These are phyloP conservation scores for Hanseniaspora lachancei DNA, from an alignment of 805 yeast genomes.

Conservation along the genomic window DNA sequence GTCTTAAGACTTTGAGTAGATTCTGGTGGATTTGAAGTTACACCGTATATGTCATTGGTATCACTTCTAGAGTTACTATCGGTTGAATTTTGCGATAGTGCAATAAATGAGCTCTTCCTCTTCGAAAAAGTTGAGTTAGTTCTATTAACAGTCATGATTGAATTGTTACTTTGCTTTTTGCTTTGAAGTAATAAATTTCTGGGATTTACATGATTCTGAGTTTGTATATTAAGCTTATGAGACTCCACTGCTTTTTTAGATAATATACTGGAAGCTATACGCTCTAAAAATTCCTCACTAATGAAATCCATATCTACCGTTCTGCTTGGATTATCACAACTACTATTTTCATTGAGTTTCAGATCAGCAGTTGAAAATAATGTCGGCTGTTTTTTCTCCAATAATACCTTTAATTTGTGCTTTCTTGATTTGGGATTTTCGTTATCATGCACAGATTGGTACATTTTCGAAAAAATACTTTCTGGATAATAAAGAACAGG, in stretches of 20 bases:
- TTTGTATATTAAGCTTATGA: background rate
- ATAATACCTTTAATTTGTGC: slow-evolving; percentile 16
- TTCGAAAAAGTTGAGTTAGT: slow-evolving; percentile 1
- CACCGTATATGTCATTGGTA: slow-evolving; percentile 18
- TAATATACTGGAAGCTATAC: background rate
- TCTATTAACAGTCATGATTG: slow-evolving; percentile 6
- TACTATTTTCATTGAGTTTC: slow-evolving; percentile 17
- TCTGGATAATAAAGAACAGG: slow-evolving; percentile 31
- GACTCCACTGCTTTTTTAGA: background rate
- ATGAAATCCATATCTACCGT: background rate
- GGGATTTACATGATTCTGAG: background rate
- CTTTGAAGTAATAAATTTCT: slow-evolving; percentile 1
- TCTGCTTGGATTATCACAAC: slow-evolving; percentile 1
- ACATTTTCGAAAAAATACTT: background rate
- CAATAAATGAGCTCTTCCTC: background rate
- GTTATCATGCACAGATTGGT: background rate
- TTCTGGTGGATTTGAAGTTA: slow-evolving; percentile 11
- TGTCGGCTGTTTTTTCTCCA: slow-evolving; percentile 14
- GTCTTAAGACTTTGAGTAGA: background rate
- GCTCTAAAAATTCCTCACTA: background rate
- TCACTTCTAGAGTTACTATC: slow-evolving; percentile 20
- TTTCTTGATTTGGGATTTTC: slow-evolving; percentile 5
- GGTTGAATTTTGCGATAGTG: slow-evolving; percentile 11
- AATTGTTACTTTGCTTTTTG: slow-evolving; percentile 8
- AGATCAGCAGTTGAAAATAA: slow-evolving; percentile 26